Base-by-base conservation (phyloP, 148 eudicot genomes). In the Cornus suecica region DNA sequence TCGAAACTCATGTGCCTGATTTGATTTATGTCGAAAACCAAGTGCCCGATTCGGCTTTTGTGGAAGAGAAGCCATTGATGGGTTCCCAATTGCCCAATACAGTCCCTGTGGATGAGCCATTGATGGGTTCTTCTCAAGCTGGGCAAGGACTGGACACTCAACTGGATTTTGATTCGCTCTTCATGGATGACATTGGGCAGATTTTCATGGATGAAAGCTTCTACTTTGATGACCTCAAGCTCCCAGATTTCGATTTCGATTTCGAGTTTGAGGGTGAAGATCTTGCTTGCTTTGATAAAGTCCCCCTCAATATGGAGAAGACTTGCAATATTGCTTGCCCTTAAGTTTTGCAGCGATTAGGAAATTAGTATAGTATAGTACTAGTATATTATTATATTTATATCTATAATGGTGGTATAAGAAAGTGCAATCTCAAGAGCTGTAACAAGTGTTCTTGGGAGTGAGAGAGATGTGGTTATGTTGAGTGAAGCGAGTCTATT, bases 331-430 rank as follows among this genome's bases (percentile, higher is more conserved):
- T 90, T 37, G 91, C 92, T 34, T 87, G 92, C 88, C 87, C 77
- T 25, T 84, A 80, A 90, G 85, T 91, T 91, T 91, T 91, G 95
- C 89, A 89, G 92, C 84, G 72, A 84, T 69, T 83, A 78, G 81
- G 52, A 82, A 82, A 24, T 73, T 34, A 63, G 30, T 76, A 62
- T 69, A 25, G 52, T 58, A 45, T 29, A 32, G 52, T 48, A 71
- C 54, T 51, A 70, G 25, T 29, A 66, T 63, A 74, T 42, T 58
- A 75, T 52, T 60, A 45, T 68, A 27, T 65, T 61, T 24, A 32
- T 41, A 31, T n/a, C 65, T 68, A 64, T 71, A 78, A 68, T 29
- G 69, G 75, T 83, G 71, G 58, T 61, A 71, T 37, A 37, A 37
- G 42, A 37, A 8, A 6, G 42, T 37, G 42, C 4, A 32, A 37